Evolutionary conservation across 1,284 basidiomycete species (phyloP).

Genomic region (Fomitopsis pinicola): DNA sequence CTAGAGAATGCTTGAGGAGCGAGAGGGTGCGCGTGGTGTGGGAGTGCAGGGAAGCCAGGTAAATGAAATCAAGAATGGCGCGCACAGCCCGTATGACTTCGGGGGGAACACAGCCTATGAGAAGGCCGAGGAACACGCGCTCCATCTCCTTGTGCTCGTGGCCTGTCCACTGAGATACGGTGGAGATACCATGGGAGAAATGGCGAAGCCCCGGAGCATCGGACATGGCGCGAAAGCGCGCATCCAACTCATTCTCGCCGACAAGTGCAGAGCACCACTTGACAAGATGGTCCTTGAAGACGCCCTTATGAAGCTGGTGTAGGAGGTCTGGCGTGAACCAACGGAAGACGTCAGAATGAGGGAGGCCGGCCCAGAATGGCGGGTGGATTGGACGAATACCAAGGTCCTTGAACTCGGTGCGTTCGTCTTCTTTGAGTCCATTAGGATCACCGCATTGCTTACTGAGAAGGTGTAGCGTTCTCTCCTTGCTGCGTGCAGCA

Average conservation of each 20-base stretch:
- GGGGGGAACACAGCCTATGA: slow-evolving; percentile 10
- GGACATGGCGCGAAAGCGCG: slow-evolving; percentile 16
- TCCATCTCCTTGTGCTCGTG: slow-evolving; percentile 23
- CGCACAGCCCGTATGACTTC: slow-evolving; percentile 10
- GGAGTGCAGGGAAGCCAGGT: slow-evolving; percentile 18
- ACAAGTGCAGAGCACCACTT: slow-evolving; percentile 19
- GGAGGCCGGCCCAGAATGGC: slow-evolving; percentile 25
- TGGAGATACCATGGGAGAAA: slow-evolving; percentile 23
- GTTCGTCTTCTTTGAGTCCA: background rate
- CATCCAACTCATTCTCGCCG: slow-evolving; percentile 20
- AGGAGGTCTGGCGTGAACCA: slow-evolving; percentile 24
- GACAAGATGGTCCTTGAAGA: slow-evolving; percentile 28
- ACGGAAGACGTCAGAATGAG: slow-evolving; percentile 15
- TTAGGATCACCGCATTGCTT: background rate
- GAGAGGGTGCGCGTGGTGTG: slow-evolving; percentile 17
- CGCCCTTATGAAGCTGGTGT: slow-evolving; percentile 26
- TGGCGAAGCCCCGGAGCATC: slow-evolving; percentile 15
- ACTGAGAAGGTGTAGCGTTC: background rate
- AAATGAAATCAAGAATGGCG: slow-evolving; percentile 18
- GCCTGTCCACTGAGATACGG: slow-evolving; percentile 22
- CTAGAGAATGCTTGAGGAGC: slow-evolving; percentile 11
- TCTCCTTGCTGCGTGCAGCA: background rate
- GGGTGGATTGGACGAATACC: slow-evolving; percentile 13
- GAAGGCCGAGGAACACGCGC: slow-evolving; percentile 19
- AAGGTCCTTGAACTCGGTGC: slow-evolving; percentile 1